Percentiles rank a stretch among this genome's conserved stretches.
phyloP scores from a whole-genome alignment of 305 asterid genomes.

The Vinca major region DNA sequence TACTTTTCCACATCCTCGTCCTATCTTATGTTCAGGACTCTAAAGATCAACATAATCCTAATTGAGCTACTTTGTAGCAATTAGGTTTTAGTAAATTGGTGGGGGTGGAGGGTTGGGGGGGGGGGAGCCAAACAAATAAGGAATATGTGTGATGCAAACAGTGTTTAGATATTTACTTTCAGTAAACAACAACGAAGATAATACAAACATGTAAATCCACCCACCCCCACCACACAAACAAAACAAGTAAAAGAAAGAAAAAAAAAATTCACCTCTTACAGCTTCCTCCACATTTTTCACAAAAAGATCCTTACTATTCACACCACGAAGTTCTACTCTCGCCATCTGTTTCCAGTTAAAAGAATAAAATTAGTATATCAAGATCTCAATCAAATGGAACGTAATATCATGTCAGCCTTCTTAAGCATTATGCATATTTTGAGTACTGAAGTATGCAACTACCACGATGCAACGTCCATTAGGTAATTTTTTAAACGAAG shows the following conservation, averaged over 20 bases:
- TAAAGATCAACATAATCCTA: no score
- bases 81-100: no score
- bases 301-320: slow-evolving; percentile 48
- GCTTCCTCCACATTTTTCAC: slow-evolving; percentile 65
- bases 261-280: slow-evolving; percentile 49
- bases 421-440: background rate
- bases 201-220: no score
- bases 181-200: no score
- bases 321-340: slow-evolving; percentile 57
- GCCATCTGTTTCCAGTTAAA: slow-evolving; percentile 44
- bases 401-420: background rate
- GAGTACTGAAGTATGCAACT: background rate
- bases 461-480: background rate
- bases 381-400: background rate
- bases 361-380: background rate
- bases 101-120: no score
- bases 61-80: no score
- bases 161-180: no score
- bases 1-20: no score
- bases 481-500: background rate
- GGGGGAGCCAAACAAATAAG: no score
- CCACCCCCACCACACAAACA: no score
- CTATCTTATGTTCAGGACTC: no score
- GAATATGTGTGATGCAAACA: no score
- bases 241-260: background rate